Conservation (phyloP, 192 early-diverging fungal species). For the Chytriomyces hyalinus region DNA sequence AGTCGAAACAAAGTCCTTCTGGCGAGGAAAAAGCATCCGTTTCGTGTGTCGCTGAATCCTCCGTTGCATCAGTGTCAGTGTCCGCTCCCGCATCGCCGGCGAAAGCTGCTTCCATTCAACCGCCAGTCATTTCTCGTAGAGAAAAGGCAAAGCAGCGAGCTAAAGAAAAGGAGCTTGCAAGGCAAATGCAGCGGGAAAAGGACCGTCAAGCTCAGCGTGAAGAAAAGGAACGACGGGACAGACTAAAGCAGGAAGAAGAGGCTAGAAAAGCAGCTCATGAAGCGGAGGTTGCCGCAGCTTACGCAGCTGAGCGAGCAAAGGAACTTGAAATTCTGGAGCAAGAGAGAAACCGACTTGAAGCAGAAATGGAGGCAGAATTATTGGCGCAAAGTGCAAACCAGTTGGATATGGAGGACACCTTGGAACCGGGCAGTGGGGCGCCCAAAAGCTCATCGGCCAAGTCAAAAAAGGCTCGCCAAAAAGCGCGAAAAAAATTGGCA, state of each 20-base stretch:
- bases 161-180: slow-evolving; percentile 18
- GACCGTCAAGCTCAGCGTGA: slow-evolving; percentile 8
- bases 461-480: slow-evolving; percentile 21
- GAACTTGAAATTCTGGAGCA: neutral
- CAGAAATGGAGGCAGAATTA: neutral
- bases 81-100: neutral
- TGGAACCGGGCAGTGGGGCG: neutral
- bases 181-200: slow-evolving; percentile 26
- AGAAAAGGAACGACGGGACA: slow-evolving; percentile 11
- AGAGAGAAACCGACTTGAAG: neutral
- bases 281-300: neutral
- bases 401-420: too few relatives aligned
- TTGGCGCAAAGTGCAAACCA: neutral
- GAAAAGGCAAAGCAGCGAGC: slow-evolving; percentile 35
- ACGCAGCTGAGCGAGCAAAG: neutral
- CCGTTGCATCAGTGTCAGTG: neutral
- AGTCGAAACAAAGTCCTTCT: neutral
- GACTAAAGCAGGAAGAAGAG: neutral
- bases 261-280: neutral
- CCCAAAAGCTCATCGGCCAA: neutral
- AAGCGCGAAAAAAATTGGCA: slow-evolving; percentile 15
- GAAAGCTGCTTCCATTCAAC: neutral
- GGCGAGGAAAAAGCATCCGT: neutral
- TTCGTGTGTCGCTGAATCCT: neutral
- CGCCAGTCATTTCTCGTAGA: slow-evolving; percentile 3